Evolutionary conservation across 495 filamentous ascomycete genomes (phyloP), one percentile per base, ranked within the genome.

Genomic region (Hypoxylon rickii): DNA sequence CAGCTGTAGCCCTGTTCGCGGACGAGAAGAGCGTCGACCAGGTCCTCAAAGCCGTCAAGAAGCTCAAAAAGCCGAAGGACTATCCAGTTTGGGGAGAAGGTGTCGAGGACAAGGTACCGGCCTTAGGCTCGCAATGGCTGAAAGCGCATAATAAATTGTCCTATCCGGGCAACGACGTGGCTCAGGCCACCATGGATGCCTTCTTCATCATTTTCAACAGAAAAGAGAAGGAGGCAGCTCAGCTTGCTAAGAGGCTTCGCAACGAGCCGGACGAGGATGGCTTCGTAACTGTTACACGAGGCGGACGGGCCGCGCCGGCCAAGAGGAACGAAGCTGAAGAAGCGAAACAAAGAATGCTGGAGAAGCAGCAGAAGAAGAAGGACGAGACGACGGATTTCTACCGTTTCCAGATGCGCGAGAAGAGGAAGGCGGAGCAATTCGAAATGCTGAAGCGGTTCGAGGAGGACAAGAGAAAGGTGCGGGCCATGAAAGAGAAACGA

Each of bases 251-350:
- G 56, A 77, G 79, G 49, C 73, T 83, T 53, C 80, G 88, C 38
- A 82, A 85, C 62, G 86, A 87, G 63, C 90, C 94, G 7, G 94
- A 98, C 68, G 91, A 90, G 66, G 95, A 98, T 71, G 94, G 94
- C 7, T 98, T 98, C 66, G 79, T 97, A 16, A 97, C 90, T 22
- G 95, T 98, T 21, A 89, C 86, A 3, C 79, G 87, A 49, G 92
- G 92, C 2, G 83, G 86, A 38, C 84, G 88, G 49, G 76, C 78
- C 7, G 90, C 89, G 10, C 86, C 89, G 7, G 89, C 89, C 13
- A 76, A 83, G 38, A 81, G 85, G 54, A 88, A 89, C 61, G 89
- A 91, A 63, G 86, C 88, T 8, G 82, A 86, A 71, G 84, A 82
- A 65, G 78, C 86, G 61, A 82, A 83, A 55, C 82, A 84, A 72